phyloP scores from a whole-genome alignment of 2,329 filamentous ascomycete genomes.

The Chaetomium sp. region DNA sequence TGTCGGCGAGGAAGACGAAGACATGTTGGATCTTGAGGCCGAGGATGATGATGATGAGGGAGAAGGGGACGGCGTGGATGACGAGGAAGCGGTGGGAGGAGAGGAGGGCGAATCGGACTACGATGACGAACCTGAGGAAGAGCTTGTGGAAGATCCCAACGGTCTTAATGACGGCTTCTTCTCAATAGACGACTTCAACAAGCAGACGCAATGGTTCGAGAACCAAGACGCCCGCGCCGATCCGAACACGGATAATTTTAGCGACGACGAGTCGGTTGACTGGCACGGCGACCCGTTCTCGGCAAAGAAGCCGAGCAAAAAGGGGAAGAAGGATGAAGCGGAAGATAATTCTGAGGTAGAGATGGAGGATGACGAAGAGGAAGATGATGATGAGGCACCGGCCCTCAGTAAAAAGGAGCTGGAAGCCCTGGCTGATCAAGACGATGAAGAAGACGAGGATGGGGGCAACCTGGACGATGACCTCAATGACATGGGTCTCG shows the following conservation, averaged over 20 bases:
- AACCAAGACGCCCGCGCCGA: constrained; percentile 75
- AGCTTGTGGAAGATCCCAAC: constrained; percentile 65
- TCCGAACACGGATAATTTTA: constrained; percentile 64
- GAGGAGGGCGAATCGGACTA: constrained; percentile 41
- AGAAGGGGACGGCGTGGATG: constrained; percentile 31
- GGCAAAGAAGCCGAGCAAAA: constrained; percentile 23
- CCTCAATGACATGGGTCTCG: constrained; percentile 49
- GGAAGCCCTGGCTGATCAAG: constrained; percentile 63
- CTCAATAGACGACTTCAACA: constrained; percentile 96
- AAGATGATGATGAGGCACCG: constrained; percentile 65
- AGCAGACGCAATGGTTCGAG: constrained; percentile 83
- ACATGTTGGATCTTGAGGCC: constrained; percentile 39
- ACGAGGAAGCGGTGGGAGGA: constrained; percentile 31
- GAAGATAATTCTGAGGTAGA: constrained; percentile 26
- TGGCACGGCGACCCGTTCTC: constrained; percentile 74
- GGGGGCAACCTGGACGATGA: constrained; percentile 49
- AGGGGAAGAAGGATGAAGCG: constrained; percentile 30
- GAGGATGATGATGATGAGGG: constrained; percentile 30
- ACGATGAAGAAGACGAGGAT: constrained; percentile 50
- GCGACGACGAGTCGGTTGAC: constrained; percentile 81
- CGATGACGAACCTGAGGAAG: constrained; percentile 41
- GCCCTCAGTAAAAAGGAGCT: constrained; percentile 77
- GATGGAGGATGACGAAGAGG: constrained; percentile 40
- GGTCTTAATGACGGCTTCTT: constrained; percentile 97
- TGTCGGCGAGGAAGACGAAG: constrained; percentile 23